Percentiles rank a stretch among this genome's conserved stretches.
phyloP scores from a whole-genome alignment of 176 grass and related monocot genomes.

The Zoysia japonica region DNA sequence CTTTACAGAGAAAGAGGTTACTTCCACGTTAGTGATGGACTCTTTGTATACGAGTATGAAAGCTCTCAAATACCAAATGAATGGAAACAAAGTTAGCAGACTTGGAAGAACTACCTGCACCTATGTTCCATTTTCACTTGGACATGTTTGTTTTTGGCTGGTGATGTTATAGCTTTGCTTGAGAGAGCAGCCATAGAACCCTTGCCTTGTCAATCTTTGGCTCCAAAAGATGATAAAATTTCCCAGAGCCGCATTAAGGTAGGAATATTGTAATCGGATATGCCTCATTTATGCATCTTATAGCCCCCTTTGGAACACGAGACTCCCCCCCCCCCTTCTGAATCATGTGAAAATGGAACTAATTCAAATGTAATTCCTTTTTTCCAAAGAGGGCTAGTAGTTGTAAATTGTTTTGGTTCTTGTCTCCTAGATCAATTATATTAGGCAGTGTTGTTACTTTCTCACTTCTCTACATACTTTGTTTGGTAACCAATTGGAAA shows the following conservation, averaged over 20 bases:
- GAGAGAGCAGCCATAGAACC: conserved; percentile 69
- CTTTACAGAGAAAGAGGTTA: conserved; percentile 92
- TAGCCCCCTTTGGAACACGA: not conserved
- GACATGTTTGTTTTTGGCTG: conserved; percentile 90
- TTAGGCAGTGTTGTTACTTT: conserved; percentile 33
- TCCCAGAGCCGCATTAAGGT: conserved; percentile 71
- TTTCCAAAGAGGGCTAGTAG: not conserved
- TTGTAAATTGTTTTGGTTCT: conserved; percentile 38
- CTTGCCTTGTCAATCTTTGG: conserved; percentile 58
- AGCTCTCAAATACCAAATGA: conserved; percentile 68
- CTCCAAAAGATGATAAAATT: conserved; percentile 76
- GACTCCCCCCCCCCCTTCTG: not conserved
- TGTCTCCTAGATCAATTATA: conserved; percentile 33
- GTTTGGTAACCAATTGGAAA: conserved; percentile 9
- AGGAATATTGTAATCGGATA: conserved; percentile 26
- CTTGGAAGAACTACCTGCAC: conserved; percentile 62
- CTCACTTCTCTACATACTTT: not conserved
- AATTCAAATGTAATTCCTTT: not conserved
- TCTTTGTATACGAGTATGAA: conserved; percentile 73
- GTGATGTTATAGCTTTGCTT: conserved; percentile 79
- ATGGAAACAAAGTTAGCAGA: conserved; percentile 64
- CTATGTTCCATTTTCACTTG: conserved; percentile 64
- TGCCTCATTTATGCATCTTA: conserved; percentile 24
- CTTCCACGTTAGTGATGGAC: conserved; percentile 91
- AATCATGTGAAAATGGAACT: not conserved